These are phyloP conservation scores for Areca catechu DNA, from an alignment of 176 grass and related monocot genomes.

Conservation along the genomic window DNA sequence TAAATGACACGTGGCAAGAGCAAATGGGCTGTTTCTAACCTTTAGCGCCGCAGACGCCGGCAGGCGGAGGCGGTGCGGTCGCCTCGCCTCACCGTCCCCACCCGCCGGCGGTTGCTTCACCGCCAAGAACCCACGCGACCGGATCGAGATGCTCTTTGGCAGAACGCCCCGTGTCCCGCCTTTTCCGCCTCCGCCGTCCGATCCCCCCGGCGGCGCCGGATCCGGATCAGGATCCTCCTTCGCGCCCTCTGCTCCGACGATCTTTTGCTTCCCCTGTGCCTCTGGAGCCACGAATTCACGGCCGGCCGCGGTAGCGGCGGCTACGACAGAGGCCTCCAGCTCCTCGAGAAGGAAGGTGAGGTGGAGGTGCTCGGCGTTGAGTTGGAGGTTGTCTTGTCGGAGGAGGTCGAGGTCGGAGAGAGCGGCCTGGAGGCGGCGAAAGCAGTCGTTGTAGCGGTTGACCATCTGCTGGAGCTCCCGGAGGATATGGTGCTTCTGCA, in stretches of 20 bases:
- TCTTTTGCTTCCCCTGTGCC: constrained; percentile 18
- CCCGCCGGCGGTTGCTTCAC: constrained; percentile 8
- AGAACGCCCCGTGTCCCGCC: constrained; percentile 23
- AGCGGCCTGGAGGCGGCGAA: constrained; percentile 32
- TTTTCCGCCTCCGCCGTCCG: constrained; percentile 16
- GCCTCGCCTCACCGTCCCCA: constrained; percentile 9
- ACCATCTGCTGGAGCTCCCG: constrained; percentile 32
- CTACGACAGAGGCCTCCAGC: constrained; percentile 17
- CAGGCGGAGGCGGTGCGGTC: constrained; percentile 45
- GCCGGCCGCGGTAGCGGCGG: background rate
- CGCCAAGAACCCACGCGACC: constrained; percentile 37
- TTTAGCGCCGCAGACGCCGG: constrained; percentile 25
- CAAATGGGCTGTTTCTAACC: constrained; percentile 23
- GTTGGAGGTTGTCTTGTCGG: constrained; percentile 44
- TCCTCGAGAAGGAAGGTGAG: constrained; percentile 46
- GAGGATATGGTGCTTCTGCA: constrained; percentile 42
- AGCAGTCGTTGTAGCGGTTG: constrained; percentile 67
- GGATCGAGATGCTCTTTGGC: constrained; percentile 70
- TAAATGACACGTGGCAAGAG: constrained; percentile 2
- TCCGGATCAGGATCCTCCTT: background rate
- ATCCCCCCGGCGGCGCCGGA: constrained; percentile 15
- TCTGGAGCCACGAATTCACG: background rate
- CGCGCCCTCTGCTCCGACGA: constrained; percentile 3
- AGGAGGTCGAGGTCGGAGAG: constrained; percentile 37
- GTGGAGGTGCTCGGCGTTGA: constrained; percentile 46